Percentiles rank a stretch among this genome's conserved stretches.
phyloP scores from a whole-genome alignment of 805 yeast species.

The Lipomyces mesembrius region DNA sequence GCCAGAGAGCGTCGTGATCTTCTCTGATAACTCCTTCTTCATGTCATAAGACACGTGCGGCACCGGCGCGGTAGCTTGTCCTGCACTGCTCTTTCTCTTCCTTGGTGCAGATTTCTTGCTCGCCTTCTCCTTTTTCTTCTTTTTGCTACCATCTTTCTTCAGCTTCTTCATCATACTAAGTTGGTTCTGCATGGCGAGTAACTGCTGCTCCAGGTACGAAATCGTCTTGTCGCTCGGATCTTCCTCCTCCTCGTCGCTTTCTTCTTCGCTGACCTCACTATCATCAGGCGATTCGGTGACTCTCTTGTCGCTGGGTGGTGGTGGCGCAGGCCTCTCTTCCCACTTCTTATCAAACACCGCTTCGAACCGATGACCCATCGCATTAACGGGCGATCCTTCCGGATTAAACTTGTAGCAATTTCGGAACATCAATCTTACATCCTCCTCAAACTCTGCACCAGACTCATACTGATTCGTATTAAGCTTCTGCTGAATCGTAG shows the following conservation, averaged over 20 bases:
- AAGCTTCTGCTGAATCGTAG: constrained; percentile 78
- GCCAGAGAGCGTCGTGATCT: constrained; percentile 75
- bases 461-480: constrained; percentile 86
- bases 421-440: constrained; percentile 78
- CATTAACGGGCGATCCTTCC: constrained; percentile 93
- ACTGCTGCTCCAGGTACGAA: constrained; percentile 82
- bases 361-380: constrained; percentile 93
- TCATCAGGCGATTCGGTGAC: constrained; percentile 24
- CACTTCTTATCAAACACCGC: constrained; percentile 84
- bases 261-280: constrained; percentile 53
- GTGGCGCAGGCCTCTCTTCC: constrained; percentile 70
- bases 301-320: constrained; percentile 63
- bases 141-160: constrained; percentile 61
- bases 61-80: constrained; percentile 42
- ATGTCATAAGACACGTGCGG: constrained; percentile 84
- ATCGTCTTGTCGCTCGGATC: constrained; percentile 86
- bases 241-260: constrained; percentile 63
- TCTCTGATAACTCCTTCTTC: constrained; percentile 92
- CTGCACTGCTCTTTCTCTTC: constrained; percentile 19
- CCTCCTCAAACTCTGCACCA: constrained; percentile 84
- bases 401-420: constrained; percentile 95
- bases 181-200: constrained; percentile 83
- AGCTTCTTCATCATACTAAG: constrained; percentile 79
- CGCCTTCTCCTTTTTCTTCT: constrained; percentile 57
- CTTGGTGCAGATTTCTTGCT: constrained; percentile 47